These are phyloP conservation scores for Eimeria tenella DNA, from an alignment of 169 alveolate genomes.

Conservation along the genomic window DNA sequence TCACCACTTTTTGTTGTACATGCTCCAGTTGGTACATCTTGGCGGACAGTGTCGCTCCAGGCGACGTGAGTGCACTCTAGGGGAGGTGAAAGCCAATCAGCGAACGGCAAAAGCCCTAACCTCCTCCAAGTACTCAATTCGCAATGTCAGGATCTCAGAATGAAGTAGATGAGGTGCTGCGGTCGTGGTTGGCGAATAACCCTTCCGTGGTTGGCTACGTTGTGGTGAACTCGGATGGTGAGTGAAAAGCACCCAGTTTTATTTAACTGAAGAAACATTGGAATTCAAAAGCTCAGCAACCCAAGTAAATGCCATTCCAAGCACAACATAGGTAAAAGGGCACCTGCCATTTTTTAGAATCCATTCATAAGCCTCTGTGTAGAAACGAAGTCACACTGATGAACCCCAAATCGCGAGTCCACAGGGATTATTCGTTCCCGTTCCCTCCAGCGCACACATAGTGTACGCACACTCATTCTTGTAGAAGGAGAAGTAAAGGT, in stretches of 20 bases:
- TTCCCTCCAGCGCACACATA: no score
- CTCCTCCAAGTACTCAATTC: not conserved
- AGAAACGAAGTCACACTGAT: no score
- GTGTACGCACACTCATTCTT: no score
- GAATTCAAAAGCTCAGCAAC: not conserved
- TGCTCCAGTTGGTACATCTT: not conserved
- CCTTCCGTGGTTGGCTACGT: conserved; percentile 80
- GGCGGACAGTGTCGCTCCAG: not conserved
- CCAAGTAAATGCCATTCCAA: not conserved
- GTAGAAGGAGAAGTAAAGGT: no score
- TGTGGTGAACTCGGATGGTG: conserved; percentile 80
- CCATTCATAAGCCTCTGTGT: no score
- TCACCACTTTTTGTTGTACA: no score
- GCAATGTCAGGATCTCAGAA: conserved; percentile 75
- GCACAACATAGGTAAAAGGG: no score
- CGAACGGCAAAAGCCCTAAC: not conserved
- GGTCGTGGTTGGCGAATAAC: conserved; percentile 72
- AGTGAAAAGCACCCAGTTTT: conserved; percentile 1
- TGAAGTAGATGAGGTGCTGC: conserved; percentile 78
- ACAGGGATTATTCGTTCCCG: no score
- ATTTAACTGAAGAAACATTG: not conserved
- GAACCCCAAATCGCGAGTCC: no score
- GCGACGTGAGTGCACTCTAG: not conserved
- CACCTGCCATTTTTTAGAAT: no score
- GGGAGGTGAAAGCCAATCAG: no score